Evolutionary conservation across 23 red algal genomes (phyloP).

Genomic region (Gracilaria gracilis): DNA sequence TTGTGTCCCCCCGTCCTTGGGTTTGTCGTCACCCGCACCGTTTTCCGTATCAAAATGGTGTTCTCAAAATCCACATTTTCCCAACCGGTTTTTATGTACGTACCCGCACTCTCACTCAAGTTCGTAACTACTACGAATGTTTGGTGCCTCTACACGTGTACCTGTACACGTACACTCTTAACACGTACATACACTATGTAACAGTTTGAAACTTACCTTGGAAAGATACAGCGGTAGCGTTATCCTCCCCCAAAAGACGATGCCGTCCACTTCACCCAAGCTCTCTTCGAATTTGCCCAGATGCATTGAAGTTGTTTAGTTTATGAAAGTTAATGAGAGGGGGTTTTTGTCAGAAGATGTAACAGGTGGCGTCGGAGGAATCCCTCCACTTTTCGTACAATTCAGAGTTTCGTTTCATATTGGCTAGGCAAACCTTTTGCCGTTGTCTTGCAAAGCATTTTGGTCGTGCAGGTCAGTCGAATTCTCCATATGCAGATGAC

Average conservation of each 20-base stretch:
- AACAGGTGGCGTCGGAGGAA: conserved; percentile 9
- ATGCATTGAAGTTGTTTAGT: not conserved
- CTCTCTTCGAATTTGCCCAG: not conserved
- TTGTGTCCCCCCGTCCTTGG: no score
- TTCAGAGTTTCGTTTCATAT: not conserved
- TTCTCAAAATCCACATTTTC: no score
- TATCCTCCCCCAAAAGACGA: not conserved
- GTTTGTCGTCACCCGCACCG: no score
- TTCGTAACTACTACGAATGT: no score
- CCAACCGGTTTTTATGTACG: no score
- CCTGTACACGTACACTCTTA: no score
- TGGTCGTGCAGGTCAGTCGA: conserved; percentile 14
- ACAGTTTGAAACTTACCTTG: no score
- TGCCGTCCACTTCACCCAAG: not conserved
- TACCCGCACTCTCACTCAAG: no score
- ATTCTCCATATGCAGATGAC: not conserved
- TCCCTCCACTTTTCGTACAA: not conserved
- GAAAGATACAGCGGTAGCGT: no score
- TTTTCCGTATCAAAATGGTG: no score
- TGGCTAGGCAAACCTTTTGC: conserved; percentile 15
- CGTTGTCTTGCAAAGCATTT: not conserved
- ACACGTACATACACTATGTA: no score
- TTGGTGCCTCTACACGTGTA: no score
- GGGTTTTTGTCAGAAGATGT: conserved; percentile 43
- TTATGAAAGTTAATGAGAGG: conserved; percentile 38